phyloP scores from a whole-genome alignment of 2,329 filamentous ascomycete species.

The Geoglossum cookeanum region DNA sequence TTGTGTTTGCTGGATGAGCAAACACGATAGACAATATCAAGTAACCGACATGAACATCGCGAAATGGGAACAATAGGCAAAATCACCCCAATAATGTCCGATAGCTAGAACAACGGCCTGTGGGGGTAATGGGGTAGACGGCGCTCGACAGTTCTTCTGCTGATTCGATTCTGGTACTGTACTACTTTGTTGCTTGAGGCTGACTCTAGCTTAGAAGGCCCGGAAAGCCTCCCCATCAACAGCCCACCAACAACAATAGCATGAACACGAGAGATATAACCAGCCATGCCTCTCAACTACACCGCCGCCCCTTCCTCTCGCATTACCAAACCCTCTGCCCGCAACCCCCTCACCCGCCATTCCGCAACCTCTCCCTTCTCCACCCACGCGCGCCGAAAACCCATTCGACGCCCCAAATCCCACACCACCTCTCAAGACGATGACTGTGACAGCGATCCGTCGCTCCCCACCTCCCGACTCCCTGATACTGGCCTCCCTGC shows the following conservation, averaged over 20 bases:
- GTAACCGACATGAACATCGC: too few relatives aligned
- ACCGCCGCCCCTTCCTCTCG: slow-evolving; percentile 28
- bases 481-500: slow-evolving; percentile 40
- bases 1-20: neutral
- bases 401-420: slow-evolving; percentile 13
- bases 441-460: slow-evolving; percentile 16
- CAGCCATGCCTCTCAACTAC: slow-evolving; percentile 26
- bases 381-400: slow-evolving; percentile 22
- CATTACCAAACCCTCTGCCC: slow-evolving; percentile 21
- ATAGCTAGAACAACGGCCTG: too few relatives aligned
- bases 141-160: too few relatives aligned
- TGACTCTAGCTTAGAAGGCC: too few relatives aligned
- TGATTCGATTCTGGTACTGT: too few relatives aligned
- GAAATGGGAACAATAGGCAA: too few relatives aligned
- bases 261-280: neutral
- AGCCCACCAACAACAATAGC: neutral
- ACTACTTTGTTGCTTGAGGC: too few relatives aligned
- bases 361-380: slow-evolving; percentile 22
- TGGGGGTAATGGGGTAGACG: too few relatives aligned
- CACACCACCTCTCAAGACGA: slow-evolving; percentile 11
- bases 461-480: slow-evolving; percentile 28
- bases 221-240: neutral
- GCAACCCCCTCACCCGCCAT: slow-evolving; percentile 14
- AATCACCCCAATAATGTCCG: too few relatives aligned
- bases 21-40: neutral